A percentile compares a stretch with the other conserved stretches of the same genome.
These are phyloP conservation scores for Panellus pusillus DNA, from an alignment of 768 basidiomycete species.

Conservation along the genomic window DNA sequence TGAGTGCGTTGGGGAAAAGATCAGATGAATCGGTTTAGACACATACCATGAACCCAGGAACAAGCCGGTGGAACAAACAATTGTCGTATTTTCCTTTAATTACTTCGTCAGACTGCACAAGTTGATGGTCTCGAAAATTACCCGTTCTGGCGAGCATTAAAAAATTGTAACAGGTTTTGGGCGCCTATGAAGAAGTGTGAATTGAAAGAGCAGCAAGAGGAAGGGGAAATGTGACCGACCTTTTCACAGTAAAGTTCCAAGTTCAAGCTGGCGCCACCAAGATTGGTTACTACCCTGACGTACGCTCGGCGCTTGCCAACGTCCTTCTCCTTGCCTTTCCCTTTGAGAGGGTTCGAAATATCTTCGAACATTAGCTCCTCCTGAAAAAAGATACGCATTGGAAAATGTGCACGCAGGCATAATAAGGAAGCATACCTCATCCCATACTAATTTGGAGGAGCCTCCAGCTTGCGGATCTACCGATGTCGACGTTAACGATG, in stretches of 20 bases:
- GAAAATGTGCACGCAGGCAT: too few relatives aligned
- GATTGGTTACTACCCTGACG: conserved; percentile 91
- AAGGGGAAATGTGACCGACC: conserved; percentile 37
- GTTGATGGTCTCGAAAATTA: too few relatives aligned
- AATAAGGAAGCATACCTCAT: conserved; percentile 60
- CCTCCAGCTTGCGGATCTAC: conserved; percentile 66
- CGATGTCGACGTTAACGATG: conserved; percentile 91
- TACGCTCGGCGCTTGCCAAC: conserved; percentile 90
- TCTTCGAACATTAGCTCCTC: conserved; percentile 99
- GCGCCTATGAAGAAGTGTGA: conserved; percentile 56
- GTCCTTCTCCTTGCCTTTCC: conserved; percentile 92
- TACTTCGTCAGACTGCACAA: too few relatives aligned
- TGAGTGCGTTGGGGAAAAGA: conserved; percentile 29
- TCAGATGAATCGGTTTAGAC: conserved; percentile 1
- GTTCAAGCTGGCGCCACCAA: conserved; percentile 84
- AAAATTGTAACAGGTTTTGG: conserved; percentile 99
- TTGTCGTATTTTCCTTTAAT: conserved; percentile 69
- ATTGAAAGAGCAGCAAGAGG: not conserved
- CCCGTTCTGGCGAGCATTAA: conserved; percentile 88
- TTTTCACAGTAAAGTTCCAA: conserved; percentile 88
- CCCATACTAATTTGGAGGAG: conserved; percentile 86
- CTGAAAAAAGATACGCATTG: conserved; percentile 30
- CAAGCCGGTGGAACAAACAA: conserved; percentile 86
- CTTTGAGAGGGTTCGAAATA: conserved; percentile 74
- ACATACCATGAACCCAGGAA: conserved; percentile 92